Evolutionary conservation across 1,284 basidiomycete genomes (phyloP).

Genomic region (Apiotrichum laibachii): DNA sequence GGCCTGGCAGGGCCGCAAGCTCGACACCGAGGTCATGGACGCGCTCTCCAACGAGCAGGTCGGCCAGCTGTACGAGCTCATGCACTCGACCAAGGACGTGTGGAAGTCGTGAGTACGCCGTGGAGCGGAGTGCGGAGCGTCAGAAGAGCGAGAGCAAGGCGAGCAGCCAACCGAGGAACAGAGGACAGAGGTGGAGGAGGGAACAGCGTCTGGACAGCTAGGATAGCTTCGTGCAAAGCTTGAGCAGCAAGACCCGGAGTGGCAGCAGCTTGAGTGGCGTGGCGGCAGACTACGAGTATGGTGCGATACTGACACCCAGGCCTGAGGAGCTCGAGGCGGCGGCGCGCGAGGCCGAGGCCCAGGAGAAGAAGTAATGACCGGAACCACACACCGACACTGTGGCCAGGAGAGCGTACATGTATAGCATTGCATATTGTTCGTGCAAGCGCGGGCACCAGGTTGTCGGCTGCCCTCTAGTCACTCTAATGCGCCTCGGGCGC

Average conservation of each 20-base stretch:
- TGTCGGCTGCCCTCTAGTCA: no score
- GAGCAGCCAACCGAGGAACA: neutral
- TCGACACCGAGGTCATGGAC: constrained; percentile 74
- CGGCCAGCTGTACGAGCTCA: constrained; percentile 85
- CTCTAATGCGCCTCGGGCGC: no score
- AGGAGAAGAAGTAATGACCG: constrained; percentile 6
- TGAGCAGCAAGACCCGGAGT: no score
- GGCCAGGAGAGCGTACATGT: neutral
- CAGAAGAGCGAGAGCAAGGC: no score
- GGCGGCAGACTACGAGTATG: neutral
- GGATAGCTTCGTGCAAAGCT: no score
- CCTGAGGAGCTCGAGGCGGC: constrained; percentile 19
- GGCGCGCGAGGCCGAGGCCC: constrained; percentile 16
- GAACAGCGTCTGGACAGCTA: no score
- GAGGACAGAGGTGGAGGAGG: neutral
- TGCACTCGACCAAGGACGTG: constrained; percentile 80
- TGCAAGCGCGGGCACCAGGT: no score
- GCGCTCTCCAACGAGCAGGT: constrained; percentile 87
- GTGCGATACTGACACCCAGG: neutral
- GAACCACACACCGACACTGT: no score
- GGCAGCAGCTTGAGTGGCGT: no score
- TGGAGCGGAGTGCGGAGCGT: neutral
- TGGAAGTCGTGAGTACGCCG: constrained; percentile 61
- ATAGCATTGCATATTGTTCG: neutral
- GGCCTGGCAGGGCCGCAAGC: constrained; percentile 63